Conservation (phyloP, 2,329 filamentous ascomycete genomes). For the Aspergillus puulaauensis region DNA sequence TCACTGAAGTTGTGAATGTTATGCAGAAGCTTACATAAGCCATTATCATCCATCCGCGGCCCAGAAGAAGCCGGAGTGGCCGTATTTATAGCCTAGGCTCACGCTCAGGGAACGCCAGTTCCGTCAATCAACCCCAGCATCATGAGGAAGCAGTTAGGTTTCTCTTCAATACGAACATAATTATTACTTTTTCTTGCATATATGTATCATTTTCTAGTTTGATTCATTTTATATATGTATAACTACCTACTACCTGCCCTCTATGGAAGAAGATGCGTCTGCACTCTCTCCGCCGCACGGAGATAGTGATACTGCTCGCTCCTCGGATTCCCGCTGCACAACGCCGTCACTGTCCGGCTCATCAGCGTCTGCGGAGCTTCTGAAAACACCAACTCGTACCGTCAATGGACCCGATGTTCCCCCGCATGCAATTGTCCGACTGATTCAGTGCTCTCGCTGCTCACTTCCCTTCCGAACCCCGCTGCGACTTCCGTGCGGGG, state of each 20-base stretch:
- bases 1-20: background rate
- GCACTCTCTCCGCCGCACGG: constrained; percentile 7
- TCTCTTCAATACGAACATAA: background rate
- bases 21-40: background rate
- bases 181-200: background rate
- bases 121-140: background rate
- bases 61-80: too few species aligned
- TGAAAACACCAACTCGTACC: background rate
- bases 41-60: background rate
- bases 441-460: constrained; percentile 77
- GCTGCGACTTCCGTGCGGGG: constrained; percentile 77
- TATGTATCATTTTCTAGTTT: background rate
- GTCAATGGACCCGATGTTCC: background rate
- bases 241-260: background rate
- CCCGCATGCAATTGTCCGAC: constrained; percentile 63
- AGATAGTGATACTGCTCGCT: background rate
- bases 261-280: constrained; percentile 16
- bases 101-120: background rate
- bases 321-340: background rate
- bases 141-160: background rate
- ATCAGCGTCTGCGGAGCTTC: background rate
- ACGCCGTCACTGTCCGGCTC: background rate
- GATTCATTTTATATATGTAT: background rate
- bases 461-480: constrained; percentile 67
- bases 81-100: background rate